These are phyloP conservation scores for Candida germanica DNA, from an alignment of 805 yeast genomes.

Conservation along the genomic window DNA sequence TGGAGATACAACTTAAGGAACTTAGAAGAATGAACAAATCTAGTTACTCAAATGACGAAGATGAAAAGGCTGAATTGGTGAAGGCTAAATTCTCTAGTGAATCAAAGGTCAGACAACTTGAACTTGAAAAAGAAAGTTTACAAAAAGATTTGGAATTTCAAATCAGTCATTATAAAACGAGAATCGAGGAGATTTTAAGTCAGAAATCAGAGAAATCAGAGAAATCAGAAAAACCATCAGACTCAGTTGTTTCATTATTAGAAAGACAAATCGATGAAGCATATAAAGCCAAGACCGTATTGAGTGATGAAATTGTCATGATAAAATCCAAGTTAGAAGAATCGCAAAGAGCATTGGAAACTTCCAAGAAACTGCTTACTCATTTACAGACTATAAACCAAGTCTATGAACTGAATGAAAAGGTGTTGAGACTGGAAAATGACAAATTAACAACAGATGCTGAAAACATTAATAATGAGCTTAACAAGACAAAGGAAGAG, in stretches of 20 bases:
- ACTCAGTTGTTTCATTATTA: slow-evolving; percentile 22
- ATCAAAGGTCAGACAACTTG: slow-evolving; percentile 32
- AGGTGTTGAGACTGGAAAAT: slow-evolving; percentile 27
- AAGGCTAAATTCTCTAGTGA: slow-evolving; percentile 37
- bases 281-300: slow-evolving; percentile 8
- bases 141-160: slow-evolving; percentile 32
- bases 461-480: too few relatives aligned
- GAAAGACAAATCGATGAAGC: slow-evolving; percentile 35
- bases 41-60: slow-evolving; percentile 24
- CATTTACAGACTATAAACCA: slow-evolving; percentile 24
- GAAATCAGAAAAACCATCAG: not conserved
- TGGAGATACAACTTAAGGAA: slow-evolving; percentile 32
- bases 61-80: slow-evolving; percentile 32
- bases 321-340: not conserved
- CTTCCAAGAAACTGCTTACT: slow-evolving; percentile 21
- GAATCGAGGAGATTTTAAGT: slow-evolving; percentile 20
- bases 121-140: slow-evolving; percentile 29
- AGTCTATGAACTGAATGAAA: slow-evolving; percentile 29
- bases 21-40: slow-evolving; percentile 22
- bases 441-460: too few relatives aligned
- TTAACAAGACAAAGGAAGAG: slow-evolving; percentile 28
- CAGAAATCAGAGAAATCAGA: not conserved
- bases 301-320: slow-evolving; percentile 1
- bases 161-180: slow-evolving; percentile 28
- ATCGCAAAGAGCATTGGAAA: slow-evolving; percentile 18